Percentiles rank a stretch among this genome's conserved stretches.
These are phyloP conservation scores for Ceratobasidium sp. DNA, from an alignment of 1,284 basidiomycete genomes.

Conservation along the genomic window DNA sequence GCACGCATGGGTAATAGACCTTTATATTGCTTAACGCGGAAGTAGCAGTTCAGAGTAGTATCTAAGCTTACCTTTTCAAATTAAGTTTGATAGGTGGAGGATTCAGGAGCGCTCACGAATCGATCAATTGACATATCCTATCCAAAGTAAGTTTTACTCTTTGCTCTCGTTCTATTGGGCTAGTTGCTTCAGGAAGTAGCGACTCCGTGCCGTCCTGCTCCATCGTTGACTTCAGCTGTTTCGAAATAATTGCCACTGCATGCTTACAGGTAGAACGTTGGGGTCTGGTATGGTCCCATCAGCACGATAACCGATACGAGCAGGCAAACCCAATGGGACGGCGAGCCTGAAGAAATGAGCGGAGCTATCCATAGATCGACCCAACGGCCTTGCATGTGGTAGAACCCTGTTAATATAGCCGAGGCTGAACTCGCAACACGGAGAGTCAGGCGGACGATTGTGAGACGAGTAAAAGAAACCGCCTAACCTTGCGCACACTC, in stretches of 20 bases:
- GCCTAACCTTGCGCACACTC: background rate
- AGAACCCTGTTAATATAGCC: background rate
- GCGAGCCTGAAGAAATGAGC: background rate
- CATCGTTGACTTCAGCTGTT: background rate
- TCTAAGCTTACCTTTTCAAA: conserved; percentile 83
- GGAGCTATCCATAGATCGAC: background rate
- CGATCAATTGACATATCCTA: background rate
- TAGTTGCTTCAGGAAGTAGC: background rate
- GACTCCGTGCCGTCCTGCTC: background rate
- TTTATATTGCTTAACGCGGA: conserved; percentile 46
- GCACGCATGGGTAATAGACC: conserved; percentile 92
- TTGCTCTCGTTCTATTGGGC: background rate
- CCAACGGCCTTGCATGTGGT: background rate
- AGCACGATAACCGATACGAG: background rate
- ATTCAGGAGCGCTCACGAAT: too few species aligned
- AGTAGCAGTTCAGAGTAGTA: background rate
- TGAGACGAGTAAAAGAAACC: background rate
- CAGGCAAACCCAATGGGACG: background rate
- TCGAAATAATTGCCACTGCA: background rate
- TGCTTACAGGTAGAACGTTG: background rate
- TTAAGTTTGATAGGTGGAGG: conserved; percentile 91
- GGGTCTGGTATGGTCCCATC: background rate
- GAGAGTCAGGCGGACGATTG: background rate
- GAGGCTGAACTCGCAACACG: conserved; percentile 1
- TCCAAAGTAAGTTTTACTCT: background rate